A percentile compares a stretch with the other conserved stretches of the same genome.
These are phyloP conservation scores for Schoenoplectus tabernaemontani DNA, from an alignment of 202 grass and related monocot species.

Conservation along the genomic window DNA sequence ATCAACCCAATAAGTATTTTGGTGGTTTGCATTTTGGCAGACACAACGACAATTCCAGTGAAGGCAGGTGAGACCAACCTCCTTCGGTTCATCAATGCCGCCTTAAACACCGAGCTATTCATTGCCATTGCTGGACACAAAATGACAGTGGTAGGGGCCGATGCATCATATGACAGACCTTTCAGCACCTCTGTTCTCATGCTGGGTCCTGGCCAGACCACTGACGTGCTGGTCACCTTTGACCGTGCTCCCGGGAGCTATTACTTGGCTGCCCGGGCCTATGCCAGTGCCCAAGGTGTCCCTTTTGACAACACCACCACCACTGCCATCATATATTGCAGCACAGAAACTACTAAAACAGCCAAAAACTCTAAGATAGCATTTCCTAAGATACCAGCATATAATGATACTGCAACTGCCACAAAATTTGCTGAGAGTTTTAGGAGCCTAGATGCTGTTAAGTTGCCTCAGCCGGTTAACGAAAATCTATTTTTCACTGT, in stretches of 20 bases:
- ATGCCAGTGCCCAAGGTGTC: slow-evolving; percentile 57
- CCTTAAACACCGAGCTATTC: slow-evolving; percentile 83
- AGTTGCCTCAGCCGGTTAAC: slow-evolving; percentile 33
- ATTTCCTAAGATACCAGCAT: slow-evolving; percentile 56
- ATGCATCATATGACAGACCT: slow-evolving; percentile 82
- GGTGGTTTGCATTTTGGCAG: background rate
- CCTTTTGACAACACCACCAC: slow-evolving; percentile 90
- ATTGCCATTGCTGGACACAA: slow-evolving; percentile 57
- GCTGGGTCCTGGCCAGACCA: slow-evolving; percentile 74
- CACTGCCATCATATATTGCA: slow-evolving; percentile 69
- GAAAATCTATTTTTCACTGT: slow-evolving; percentile 93
- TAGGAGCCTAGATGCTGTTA: slow-evolving; percentile 25
- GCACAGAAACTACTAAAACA: background rate
- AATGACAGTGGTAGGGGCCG: slow-evolving; percentile 74
- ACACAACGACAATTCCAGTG: slow-evolving; percentile 43
- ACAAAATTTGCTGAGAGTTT: slow-evolving; percentile 45
- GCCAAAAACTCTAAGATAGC: background rate
- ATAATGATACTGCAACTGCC: slow-evolving; percentile 59
- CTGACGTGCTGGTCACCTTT: slow-evolving; percentile 63
- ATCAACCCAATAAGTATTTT: background rate
- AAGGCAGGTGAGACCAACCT: slow-evolving; percentile 78
- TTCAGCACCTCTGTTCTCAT: slow-evolving; percentile 46
- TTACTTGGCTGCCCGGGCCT: slow-evolving; percentile 60
- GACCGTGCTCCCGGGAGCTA: slow-evolving; percentile 38
- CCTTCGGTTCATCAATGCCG: slow-evolving; percentile 71